These are phyloP conservation scores for Mucor racemosus DNA, from an alignment of 371 early-diverging fungal species.

Conservation along the genomic window DNA sequence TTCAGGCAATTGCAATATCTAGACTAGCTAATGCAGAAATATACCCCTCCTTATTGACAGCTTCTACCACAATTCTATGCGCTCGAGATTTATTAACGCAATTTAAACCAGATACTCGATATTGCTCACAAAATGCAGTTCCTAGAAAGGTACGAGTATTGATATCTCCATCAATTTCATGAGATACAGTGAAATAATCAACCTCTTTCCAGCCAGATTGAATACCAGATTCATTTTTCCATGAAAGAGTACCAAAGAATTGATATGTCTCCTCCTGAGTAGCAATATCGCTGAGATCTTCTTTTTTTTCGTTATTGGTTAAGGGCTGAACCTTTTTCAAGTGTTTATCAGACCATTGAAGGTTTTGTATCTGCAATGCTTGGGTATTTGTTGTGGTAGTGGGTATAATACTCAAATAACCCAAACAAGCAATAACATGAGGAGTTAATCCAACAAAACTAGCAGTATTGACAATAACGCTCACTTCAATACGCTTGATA, in stretches of 20 bases:
- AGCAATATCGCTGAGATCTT: neutral
- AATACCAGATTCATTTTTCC: neutral
- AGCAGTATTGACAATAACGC: slow-evolving; percentile 15
- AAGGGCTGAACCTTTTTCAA: neutral
- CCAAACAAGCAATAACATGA: slow-evolving; percentile 19
- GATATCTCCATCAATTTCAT: neutral
- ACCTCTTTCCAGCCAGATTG: slow-evolving; percentile 9
- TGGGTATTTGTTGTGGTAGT: neutral
- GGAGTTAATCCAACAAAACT: slow-evolving; percentile 4
- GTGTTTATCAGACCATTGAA: neutral
- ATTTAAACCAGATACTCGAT: slow-evolving; percentile 28
- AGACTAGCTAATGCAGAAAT: slow-evolving; percentile 10
- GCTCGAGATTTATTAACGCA: neutral
- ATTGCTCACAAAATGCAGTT: slow-evolving; percentile 28
- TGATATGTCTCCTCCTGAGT: slow-evolving; percentile 8
- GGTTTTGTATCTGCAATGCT: neutral
- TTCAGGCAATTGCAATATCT: neutral
- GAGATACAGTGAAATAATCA: slow-evolving; percentile 14
- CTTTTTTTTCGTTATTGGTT: neutral
- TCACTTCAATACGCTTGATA: slow-evolving; percentile 13
- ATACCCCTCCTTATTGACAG: slow-evolving; percentile 21
- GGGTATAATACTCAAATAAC: slow-evolving; percentile 25
- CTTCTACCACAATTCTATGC: slow-evolving; percentile 19
- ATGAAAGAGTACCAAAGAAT: slow-evolving; percentile 21
- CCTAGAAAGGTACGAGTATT: slow-evolving; percentile 23